These are phyloP conservation scores for Sutorius eximius DNA, from an alignment of 1,284 basidiomycete species.

Conservation along the genomic window DNA sequence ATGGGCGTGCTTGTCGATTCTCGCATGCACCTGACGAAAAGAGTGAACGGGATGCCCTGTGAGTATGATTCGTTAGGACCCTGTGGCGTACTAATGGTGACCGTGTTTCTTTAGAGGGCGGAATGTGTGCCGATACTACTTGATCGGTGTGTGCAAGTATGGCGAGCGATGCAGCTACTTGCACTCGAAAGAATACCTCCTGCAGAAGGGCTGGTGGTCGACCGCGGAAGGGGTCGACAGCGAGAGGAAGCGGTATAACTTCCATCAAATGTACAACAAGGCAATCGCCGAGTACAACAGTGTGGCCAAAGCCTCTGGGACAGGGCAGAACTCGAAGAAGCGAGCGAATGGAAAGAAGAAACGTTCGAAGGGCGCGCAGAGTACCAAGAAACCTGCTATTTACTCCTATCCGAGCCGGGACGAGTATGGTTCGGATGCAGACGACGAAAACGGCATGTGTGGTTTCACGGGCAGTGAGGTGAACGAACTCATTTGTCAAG, in stretches of 20 bases:
- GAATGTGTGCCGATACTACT: conserved; percentile 41
- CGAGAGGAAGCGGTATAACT: conserved; percentile 2
- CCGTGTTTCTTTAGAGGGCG: conserved; percentile 28
- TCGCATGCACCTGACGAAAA: conserved; percentile 52
- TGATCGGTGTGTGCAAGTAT: conserved; percentile 39
- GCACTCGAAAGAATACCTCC: conserved; percentile 37
- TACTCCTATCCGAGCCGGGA: neutral
- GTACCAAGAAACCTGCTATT: neutral
- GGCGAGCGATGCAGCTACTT: conserved; percentile 38
- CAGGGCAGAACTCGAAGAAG: conserved; percentile 4
- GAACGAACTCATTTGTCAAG: conserved; percentile 40
- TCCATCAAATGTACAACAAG: conserved; percentile 6
- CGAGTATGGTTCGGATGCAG: conserved; percentile 2
- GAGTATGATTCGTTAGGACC: conserved; percentile 18
- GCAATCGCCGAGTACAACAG: neutral
- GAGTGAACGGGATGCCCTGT: conserved; percentile 53
- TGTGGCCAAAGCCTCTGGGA: neutral
- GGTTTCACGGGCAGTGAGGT: conserved; percentile 41
- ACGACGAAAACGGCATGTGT: conserved; percentile 8
- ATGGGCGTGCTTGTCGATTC: conserved; percentile 42
- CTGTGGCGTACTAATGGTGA: neutral
- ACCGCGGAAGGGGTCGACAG: conserved; percentile 12
- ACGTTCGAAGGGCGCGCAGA: neutral
- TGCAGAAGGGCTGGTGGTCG: conserved; percentile 36
- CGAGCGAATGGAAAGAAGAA: conserved; percentile 3